A percentile compares a stretch with the other conserved stretches of the same genome.
phyloP scores from a whole-genome alignment of 83 land plant species.

The Picea abies region DNA sequence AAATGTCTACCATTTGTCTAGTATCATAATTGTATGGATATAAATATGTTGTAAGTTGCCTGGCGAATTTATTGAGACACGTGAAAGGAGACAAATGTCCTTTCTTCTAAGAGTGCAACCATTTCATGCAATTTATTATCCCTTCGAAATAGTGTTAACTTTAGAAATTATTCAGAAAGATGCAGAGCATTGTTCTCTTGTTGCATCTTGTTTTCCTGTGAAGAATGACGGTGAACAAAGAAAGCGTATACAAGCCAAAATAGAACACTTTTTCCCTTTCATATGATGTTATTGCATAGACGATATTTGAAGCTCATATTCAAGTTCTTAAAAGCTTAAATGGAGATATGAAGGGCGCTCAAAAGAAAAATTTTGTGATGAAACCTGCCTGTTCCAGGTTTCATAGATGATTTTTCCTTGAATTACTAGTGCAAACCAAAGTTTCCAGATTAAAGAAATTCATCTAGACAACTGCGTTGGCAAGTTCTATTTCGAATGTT shows the following conservation, averaged over 20 bases:
- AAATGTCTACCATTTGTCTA: too few relatives aligned
- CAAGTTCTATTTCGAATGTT: too few relatives aligned
- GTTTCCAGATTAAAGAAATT: too few relatives aligned
- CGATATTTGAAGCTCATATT: constrained; percentile 86
- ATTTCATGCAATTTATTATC: constrained; percentile 99
- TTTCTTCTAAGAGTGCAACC: constrained; percentile 98
- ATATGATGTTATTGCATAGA: constrained; percentile 83
- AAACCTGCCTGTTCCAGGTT: constrained; percentile 96
- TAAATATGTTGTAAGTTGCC: too few relatives aligned
- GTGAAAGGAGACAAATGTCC: constrained; percentile 80
- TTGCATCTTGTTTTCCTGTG: constrained; percentile 84
- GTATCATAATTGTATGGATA: too few relatives aligned
- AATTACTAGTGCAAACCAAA: constrained; percentile 75
- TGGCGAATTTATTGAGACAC: constrained; percentile 32
- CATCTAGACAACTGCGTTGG: too few relatives aligned
- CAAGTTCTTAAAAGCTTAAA: constrained; percentile 89
- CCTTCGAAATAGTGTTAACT: constrained; percentile 90
- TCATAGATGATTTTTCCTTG: constrained; percentile 99
- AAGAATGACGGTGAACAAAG: constrained; percentile 97
- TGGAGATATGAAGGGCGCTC: constrained; percentile 99
- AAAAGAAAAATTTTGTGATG: constrained; percentile 98
- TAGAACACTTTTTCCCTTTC: constrained; percentile 91
- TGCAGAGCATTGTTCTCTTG: constrained; percentile 84
- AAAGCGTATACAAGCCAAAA: constrained; percentile 77
- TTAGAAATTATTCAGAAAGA: constrained; percentile 94